Conservation (phyloP, 75 land plant species). For the Selaginella tamariscina region DNA sequence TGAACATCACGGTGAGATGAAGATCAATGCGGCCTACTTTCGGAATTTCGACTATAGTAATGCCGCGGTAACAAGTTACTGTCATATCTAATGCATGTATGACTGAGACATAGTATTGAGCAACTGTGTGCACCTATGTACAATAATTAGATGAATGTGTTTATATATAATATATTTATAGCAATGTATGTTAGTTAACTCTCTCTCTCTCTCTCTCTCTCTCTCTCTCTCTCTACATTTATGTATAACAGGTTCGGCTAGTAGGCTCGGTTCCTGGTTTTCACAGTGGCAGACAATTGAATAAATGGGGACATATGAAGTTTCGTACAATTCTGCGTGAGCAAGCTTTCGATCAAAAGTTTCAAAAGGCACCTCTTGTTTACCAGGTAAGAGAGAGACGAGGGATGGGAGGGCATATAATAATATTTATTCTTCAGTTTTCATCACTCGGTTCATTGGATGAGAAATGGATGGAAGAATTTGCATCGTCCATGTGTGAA, state of each 20-base stretch:
- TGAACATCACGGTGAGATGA: slow-evolving; percentile 42
- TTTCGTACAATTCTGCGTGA: slow-evolving; percentile 58
- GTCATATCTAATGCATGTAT: neutral
- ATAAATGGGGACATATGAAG: slow-evolving; percentile 97
- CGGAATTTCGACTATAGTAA: slow-evolving; percentile 72
- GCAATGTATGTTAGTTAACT: too few species aligned
- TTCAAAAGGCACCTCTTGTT: slow-evolving; percentile 48
- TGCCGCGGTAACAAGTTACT: slow-evolving; percentile 48
- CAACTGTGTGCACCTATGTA: too few species aligned
- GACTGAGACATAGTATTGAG: too few species aligned
- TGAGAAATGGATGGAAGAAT: slow-evolving; percentile 90
- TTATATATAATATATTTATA: too few species aligned
- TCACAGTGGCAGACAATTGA: slow-evolving; percentile 58
- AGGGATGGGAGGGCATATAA: neutral
- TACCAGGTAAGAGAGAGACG: slow-evolving; percentile 52
- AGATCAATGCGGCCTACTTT: slow-evolving; percentile 66
- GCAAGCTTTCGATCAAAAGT: slow-evolving; percentile 55
- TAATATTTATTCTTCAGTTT: slow-evolving; percentile 46
- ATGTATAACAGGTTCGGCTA: slow-evolving; percentile 53
- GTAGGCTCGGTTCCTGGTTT: slow-evolving; percentile 94
- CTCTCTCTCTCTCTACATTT: too few species aligned
- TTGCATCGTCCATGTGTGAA: slow-evolving; percentile 58
- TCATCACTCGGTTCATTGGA: slow-evolving; percentile 95
- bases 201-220: too few species aligned
- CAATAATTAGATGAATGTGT: too few species aligned